phyloP scores from a whole-genome alignment of 306 rosid genomes.

The Cicer judaicum region DNA sequence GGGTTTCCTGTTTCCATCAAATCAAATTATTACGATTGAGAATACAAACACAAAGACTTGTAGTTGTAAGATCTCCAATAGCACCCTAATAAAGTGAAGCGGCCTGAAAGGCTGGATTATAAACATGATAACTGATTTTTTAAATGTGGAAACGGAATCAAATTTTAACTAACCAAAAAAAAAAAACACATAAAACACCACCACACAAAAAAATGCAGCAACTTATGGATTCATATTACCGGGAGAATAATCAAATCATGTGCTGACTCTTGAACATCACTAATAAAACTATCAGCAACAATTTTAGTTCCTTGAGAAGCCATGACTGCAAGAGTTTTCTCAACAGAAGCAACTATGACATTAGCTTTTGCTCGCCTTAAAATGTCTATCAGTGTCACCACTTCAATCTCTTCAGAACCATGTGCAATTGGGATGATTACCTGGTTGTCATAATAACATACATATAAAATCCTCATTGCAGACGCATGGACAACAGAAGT shows the following conservation, averaged over 20 bases:
- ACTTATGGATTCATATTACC: constrained; percentile 56
- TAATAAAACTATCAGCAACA: constrained; percentile 75
- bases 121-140: neutral
- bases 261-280: constrained; percentile 69
- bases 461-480: constrained; percentile 35
- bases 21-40: constrained; percentile 7
- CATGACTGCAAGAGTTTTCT: constrained; percentile 64
- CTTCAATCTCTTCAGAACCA: constrained; percentile 91
- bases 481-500: constrained; percentile 33
- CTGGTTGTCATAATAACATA: constrained; percentile 49
- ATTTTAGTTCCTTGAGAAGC: constrained; percentile 78
- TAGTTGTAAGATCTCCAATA: neutral
- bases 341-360: constrained; percentile 86
- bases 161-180: constrained; percentile 9
- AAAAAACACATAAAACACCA: constrained; percentile 4
- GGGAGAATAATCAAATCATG: constrained; percentile 90
- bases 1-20: neutral
- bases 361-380: constrained; percentile 88
- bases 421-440: constrained; percentile 89
- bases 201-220: neutral
- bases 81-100: neutral
- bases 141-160: neutral
- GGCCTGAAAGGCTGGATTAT: neutral
- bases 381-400: constrained; percentile 80
- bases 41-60: neutral